Evolutionary conservation across 345 rosid genomes (phyloP), one percentile per base, ranked within the genome.

Genomic region (Gynandropsis gynandra): DNA sequence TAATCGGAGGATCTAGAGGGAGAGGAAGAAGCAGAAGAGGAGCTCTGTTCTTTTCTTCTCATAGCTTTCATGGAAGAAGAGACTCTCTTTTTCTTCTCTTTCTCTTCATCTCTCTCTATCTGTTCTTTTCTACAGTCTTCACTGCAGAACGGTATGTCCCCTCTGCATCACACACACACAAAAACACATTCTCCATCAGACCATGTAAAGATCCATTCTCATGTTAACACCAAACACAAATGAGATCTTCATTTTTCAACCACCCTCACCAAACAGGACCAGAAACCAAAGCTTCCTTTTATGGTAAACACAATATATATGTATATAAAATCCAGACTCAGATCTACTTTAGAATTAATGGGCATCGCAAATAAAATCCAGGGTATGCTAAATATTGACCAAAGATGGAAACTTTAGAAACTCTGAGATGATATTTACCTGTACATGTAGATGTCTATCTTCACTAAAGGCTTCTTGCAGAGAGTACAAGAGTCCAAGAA

Each of bases 121-220:
- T 81, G 85, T 52, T 85, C 89, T 65, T 71, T 75, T 42, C 97
- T 81, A 72, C 97, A 85, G 67, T 85, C 95, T 56, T 81, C 93
- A 57, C 81, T 83, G 42, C 95, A 85, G 58, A 83, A 89, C 14
- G 95, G 85, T n/a, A 74, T 66, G 47, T 89, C 97, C 42, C 97
- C 95, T 83, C 95, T 79, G 85, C 68, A 72, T n/a, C 32, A 45
- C 42, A 41, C 11, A 8, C 53, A 10, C n/a, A 61, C 45, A 48
- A 16, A 48, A 32, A 16, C 54, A 77, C 77, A 8, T 54, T 58
- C 8, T 75, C 80, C 17, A 75, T 75, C 44, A 67, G 74, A 39
- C 75, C 78, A 31, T 66, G 73, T 7, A 36, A 36, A 36, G 13
- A 36, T 36, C 1, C n/a, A n/a, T n/a, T n/a, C n/a, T n/a, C n/a